Conservation (phyloP, 2,329 filamentous ascomycete genomes). For the Hypoxylon rubiginosum region DNA sequence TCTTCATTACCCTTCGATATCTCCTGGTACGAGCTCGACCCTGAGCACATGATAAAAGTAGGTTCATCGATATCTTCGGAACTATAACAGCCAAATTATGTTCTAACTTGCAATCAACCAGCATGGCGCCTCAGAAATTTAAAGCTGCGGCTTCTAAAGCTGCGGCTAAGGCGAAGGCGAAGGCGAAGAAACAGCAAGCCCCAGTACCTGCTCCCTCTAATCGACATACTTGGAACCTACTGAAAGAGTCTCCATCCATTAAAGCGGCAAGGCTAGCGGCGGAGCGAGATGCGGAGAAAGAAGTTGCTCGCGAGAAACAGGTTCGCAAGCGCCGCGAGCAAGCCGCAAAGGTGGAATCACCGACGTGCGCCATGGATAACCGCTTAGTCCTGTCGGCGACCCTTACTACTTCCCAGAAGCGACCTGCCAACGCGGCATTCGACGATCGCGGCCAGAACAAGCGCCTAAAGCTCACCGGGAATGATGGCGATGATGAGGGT, state of each 20-base stretch:
- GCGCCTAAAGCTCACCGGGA: slow-evolving; percentile 9
- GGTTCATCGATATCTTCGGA: neutral
- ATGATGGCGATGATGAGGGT: neutral
- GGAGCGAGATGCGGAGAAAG: neutral
- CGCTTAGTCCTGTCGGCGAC: slow-evolving; percentile 7
- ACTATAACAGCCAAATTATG: neutral
- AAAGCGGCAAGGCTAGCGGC: neutral
- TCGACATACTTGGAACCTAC: neutral
- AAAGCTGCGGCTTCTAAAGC: no score
- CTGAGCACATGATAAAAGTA: neutral
- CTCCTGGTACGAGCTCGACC: neutral
- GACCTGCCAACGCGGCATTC: slow-evolving; percentile 28
- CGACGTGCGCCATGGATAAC: slow-evolving; percentile 21
- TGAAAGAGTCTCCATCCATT: neutral
- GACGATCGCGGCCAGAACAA: slow-evolving; percentile 35
- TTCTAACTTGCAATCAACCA: neutral
- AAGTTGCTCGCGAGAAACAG: slow-evolving; percentile 9
- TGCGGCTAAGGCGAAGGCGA: neutral
- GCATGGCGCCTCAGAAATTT: neutral
- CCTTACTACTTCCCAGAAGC: slow-evolving; percentile 19
- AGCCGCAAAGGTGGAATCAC: slow-evolving; percentile 27
- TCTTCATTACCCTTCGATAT: neutral
- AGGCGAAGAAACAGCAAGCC: neutral
- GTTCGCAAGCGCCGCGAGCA: neutral
- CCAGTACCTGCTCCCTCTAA: neutral